Base-by-base conservation (phyloP, 257 asterid species). In the Capsicum baccatum region DNA sequence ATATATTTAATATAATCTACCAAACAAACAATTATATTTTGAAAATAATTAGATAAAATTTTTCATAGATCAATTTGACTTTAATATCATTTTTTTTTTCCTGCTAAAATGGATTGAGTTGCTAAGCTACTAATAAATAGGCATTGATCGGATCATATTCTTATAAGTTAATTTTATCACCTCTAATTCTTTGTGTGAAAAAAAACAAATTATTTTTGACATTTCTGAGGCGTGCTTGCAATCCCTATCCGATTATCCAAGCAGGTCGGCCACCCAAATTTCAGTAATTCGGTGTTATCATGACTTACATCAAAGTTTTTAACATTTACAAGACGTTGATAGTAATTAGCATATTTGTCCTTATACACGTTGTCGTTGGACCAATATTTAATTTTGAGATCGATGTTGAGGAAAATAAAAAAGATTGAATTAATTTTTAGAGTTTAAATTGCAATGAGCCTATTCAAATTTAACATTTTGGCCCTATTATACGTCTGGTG, bases 231-330 rank as follows among this genome's bases (percentile, higher is more conserved):
- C n/a, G 47, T 76, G 63, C 60, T 35, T 26, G 5, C 81, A 52
- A 76, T 52, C 15, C 48, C 81, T 52, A 54, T 76, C 81, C 64
- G 2, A 15, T 14, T 76, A 52, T 8, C 80, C 59, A 73, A 73
- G n/a, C 58, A 48, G 57, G 48, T 76, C 64, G 64, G 81, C 81
- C 48, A 76, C 50, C 81, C 63, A 76, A 76, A 76, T 39, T 54
- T 52, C 6, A 6, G 44, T 50, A 21, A 47, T n/a, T 47, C 21
- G 80, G 19, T 76, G 15, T 52, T 76, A 13, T 26, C 48, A 52
- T 76, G 5, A 14, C 8, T 52, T 39, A 68, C 14, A 68, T 37
- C 15, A 52, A 52, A 7, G 21, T 52, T 13, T 74, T 52, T 50
- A 52, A 52, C 21, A 76, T 10, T 76, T 52, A 52, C 21, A 8